Percentiles rank a stretch among this genome's conserved stretches.
phyloP scores from a whole-genome alignment of 2,329 filamentous ascomycete genomes.

The Cordyceps farinosa region DNA sequence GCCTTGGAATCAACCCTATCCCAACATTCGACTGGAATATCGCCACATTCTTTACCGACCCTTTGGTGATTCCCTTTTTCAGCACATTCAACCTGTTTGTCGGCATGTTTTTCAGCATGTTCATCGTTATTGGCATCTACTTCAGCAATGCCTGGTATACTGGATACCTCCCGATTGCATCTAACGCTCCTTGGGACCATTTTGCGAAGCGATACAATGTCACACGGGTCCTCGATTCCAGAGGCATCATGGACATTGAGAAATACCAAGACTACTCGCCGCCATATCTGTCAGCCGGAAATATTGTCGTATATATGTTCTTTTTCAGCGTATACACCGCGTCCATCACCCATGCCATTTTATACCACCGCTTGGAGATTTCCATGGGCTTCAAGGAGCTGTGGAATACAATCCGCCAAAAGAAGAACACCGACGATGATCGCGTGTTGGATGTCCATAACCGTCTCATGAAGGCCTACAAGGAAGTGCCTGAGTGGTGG shows the following conservation, averaged over 20 bases:
- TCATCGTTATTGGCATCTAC: slow-evolving; percentile 39
- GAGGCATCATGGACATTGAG: slow-evolving; percentile 35
- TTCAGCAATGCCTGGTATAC: slow-evolving; percentile 42
- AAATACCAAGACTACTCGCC: slow-evolving; percentile 42
- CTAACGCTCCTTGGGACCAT: slow-evolving; percentile 40
- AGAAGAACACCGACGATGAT: slow-evolving; percentile 16
- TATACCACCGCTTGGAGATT: slow-evolving; percentile 31
- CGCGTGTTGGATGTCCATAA: slow-evolving; percentile 30
- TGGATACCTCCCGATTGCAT: slow-evolving; percentile 45
- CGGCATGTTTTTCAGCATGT: slow-evolving; percentile 34
- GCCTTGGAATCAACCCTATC: slow-evolving; percentile 36
- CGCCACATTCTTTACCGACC: slow-evolving; percentile 28
- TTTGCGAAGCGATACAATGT: slow-evolving; percentile 38
- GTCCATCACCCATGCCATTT: slow-evolving; percentile 26
- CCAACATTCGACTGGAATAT: slow-evolving; percentile 42
- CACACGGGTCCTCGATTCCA: slow-evolving; percentile 30
- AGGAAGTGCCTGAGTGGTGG: slow-evolving; percentile 42
- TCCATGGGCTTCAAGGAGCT: slow-evolving; percentile 24
- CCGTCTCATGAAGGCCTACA: slow-evolving; percentile 30
- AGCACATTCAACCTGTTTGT: slow-evolving; percentile 37
- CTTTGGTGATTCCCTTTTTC: slow-evolving; percentile 35
- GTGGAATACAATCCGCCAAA: slow-evolving; percentile 26
- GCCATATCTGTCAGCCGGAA: slow-evolving; percentile 30
- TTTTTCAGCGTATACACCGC: slow-evolving; percentile 30
- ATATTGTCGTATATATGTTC: slow-evolving; percentile 30